These are phyloP conservation scores for Alternaria ethzedia DNA, from an alignment of 2,329 filamentous ascomycete genomes.

Conservation along the genomic window DNA sequence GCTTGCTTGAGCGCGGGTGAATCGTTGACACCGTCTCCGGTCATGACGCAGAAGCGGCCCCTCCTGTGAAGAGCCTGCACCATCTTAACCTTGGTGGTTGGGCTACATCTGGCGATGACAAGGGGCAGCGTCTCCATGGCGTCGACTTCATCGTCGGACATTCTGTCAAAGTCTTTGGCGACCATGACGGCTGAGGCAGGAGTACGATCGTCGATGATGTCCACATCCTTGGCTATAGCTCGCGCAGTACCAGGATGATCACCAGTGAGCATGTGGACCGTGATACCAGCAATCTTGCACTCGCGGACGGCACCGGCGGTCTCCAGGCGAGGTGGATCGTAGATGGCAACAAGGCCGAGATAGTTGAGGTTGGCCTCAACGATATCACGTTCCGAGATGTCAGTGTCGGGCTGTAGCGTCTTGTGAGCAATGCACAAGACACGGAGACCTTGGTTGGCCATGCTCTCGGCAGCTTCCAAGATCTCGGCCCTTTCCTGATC, in stretches of 20 bases:
- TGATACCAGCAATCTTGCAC: slow-evolving; percentile 56
- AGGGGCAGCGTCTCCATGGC: slow-evolving; percentile 50
- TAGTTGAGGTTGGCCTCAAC: slow-evolving; percentile 75
- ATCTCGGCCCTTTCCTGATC: slow-evolving; percentile 33
- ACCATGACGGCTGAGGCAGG: slow-evolving; percentile 48
- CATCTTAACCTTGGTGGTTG: slow-evolving; percentile 57
- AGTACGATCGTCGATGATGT: slow-evolving; percentile 46
- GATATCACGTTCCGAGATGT: slow-evolving; percentile 57
- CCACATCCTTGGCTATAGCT: slow-evolving; percentile 56
- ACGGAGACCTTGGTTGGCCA: slow-evolving; percentile 49
- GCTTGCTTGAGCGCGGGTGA: slow-evolving; percentile 50
- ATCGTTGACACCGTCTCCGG: slow-evolving; percentile 53
- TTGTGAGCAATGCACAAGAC: slow-evolving; percentile 49
- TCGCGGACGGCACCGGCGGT: slow-evolving; percentile 64
- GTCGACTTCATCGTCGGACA: slow-evolving; percentile 53
- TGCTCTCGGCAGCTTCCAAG: slow-evolving; percentile 29
- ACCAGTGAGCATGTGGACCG: slow-evolving; percentile 58
- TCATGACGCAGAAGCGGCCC: slow-evolving; percentile 51
- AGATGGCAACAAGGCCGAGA: slow-evolving; percentile 83
- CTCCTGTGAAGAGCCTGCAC: slow-evolving; percentile 51
- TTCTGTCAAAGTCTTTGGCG: slow-evolving; percentile 53
- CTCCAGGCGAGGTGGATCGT: slow-evolving; percentile 84
- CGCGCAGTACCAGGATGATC: slow-evolving; percentile 55
- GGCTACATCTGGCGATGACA: slow-evolving; percentile 55
- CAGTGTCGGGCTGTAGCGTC: slow-evolving; percentile 30